Evolutionary conservation across 2,329 filamentous ascomycete species (phyloP).

Genomic region (Trichoderma harzianum): DNA sequence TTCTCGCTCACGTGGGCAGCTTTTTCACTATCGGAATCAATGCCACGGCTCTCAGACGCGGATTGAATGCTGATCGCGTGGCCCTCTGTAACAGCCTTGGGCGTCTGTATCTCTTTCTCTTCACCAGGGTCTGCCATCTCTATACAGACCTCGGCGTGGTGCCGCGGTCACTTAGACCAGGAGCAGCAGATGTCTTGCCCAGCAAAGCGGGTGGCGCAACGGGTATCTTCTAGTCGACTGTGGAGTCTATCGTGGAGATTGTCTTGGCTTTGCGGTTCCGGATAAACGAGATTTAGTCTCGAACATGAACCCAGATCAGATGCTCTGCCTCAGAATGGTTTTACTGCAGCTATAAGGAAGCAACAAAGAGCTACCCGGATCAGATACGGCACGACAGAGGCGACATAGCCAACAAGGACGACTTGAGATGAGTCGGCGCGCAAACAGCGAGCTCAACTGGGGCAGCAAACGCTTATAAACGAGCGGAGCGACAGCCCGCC

Average conservation of each 20-base stretch:
- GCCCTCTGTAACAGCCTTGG: background rate
- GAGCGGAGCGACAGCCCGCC: constrained; percentile 10
- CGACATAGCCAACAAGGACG: background rate
- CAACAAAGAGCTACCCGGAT: background rate
- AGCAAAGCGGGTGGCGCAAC: constrained; percentile 7
- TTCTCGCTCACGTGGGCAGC: constrained; percentile 3
- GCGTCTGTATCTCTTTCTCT: constrained; percentile 9
- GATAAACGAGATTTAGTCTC: background rate
- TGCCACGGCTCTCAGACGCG: background rate
- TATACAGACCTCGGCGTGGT: background rate
- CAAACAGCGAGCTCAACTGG: background rate
- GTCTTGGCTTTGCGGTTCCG: background rate
- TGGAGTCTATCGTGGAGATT: constrained; percentile 11
- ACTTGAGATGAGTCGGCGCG: background rate
- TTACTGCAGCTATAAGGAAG: background rate
- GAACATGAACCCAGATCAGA: background rate
- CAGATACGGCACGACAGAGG: background rate
- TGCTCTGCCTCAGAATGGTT: background rate
- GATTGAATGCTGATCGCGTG: constrained; percentile 3
- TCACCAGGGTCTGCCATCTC: constrained; percentile 16
- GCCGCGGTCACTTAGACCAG: constrained; percentile 3
- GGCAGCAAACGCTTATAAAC: constrained; percentile 9
- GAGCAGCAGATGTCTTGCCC: background rate
- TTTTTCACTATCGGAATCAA: background rate
- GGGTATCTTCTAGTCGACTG: constrained; percentile 5